Conservation (phyloP, 1,284 basidiomycete genomes). For the Moesziomyces parantarcticus region DNA sequence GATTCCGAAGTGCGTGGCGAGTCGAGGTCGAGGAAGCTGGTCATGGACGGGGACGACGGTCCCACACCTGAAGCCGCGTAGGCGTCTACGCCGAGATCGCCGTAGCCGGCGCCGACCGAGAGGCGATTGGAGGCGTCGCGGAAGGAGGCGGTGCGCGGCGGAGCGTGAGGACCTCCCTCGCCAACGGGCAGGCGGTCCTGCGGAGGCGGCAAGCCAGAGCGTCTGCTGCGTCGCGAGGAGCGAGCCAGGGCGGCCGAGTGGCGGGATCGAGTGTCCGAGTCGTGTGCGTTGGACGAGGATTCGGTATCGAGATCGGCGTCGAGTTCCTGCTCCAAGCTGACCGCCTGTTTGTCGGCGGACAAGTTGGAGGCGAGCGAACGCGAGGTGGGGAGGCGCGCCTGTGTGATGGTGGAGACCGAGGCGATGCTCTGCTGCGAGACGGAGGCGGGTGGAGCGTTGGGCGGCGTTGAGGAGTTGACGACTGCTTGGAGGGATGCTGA, state of each 20-base stretch:
- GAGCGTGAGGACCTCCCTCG: conserved; percentile 33
- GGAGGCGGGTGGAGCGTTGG: conserved; percentile 11
- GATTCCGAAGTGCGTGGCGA: conserved; percentile 38
- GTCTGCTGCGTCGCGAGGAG: conserved; percentile 30
- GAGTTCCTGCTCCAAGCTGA: conserved; percentile 45
- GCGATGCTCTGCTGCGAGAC: conserved; percentile 38
- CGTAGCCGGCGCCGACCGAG: conserved; percentile 23
- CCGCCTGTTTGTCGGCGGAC: conserved; percentile 24
- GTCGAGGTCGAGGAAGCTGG: conserved; percentile 46
- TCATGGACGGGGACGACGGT: conserved; percentile 38
- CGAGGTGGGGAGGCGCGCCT: conserved; percentile 19
- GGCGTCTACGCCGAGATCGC: conserved; percentile 35
- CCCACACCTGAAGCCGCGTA: conserved; percentile 8
- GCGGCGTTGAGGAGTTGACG: conserved; percentile 2
- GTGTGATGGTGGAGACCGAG: conserved; percentile 37
- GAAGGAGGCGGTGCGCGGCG: conserved; percentile 41
- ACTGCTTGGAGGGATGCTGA: neutral
- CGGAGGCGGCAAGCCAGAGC: conserved; percentile 25
- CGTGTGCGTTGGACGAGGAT: conserved; percentile 4
- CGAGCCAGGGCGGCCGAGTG: conserved; percentile 15
- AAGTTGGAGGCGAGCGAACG: conserved; percentile 14
- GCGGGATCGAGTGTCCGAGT: conserved; percentile 1
- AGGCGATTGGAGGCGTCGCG: conserved; percentile 34
- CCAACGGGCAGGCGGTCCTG: conserved; percentile 40
- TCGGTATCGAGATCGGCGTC: conserved; percentile 16